phyloP scores from a whole-genome alignment of 2,329 filamentous ascomycete species.

The Microsporum ferrugineum region DNA sequence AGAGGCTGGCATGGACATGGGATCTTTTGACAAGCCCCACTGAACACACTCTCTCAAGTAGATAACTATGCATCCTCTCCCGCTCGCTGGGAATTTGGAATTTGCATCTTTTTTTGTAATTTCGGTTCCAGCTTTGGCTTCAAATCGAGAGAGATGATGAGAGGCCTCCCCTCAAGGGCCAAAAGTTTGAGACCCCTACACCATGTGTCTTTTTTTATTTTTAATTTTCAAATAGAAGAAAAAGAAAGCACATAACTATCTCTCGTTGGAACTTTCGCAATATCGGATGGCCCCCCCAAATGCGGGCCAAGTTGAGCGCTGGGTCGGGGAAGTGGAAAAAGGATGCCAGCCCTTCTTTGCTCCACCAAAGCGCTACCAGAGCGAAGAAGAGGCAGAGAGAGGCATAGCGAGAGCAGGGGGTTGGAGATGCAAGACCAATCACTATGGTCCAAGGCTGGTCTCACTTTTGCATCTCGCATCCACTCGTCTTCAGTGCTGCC shows the following conservation, averaged over 20 bases:
- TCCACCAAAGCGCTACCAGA: background rate
- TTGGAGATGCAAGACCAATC: background rate
- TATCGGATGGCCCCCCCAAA: background rate
- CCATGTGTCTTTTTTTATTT: background rate
- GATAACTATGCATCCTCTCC: background rate
- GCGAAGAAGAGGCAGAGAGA: background rate
- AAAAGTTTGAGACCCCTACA: background rate
- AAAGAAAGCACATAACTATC: background rate
- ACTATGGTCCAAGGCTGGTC: slow-evolving; percentile 5
- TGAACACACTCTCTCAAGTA: background rate
- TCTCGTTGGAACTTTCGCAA: background rate
- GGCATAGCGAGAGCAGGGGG: background rate
- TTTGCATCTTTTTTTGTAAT: background rate
- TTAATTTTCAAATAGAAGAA: background rate
- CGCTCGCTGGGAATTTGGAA: slow-evolving; percentile 2
- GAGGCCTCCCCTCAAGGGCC: background rate
- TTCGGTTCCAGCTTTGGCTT: background rate
- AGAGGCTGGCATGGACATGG: background rate
- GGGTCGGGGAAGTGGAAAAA: slow-evolving; percentile 1
- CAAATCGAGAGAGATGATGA: background rate
- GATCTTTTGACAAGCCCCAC: background rate
- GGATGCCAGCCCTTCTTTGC: background rate
- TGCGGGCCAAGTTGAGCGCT: background rate
- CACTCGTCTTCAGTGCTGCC: background rate
- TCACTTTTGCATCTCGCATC: slow-evolving; percentile 2